Conservation (phyloP, 495 filamentous ascomycete genomes). For the Penicillium paradoxum region DNA sequence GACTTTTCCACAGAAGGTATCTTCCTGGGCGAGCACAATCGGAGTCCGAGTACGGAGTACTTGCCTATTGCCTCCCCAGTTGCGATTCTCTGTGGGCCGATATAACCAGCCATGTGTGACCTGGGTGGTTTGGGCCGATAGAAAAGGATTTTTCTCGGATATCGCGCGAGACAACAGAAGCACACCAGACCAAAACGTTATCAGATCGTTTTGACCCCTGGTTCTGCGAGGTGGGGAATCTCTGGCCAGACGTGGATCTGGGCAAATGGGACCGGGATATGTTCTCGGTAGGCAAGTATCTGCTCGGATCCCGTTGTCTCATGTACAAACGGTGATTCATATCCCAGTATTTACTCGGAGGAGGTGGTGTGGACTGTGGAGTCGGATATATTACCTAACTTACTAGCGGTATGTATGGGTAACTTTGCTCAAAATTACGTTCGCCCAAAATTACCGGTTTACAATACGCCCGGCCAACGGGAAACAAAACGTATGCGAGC, state of each 20-base stretch:
- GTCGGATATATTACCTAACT: not conserved
- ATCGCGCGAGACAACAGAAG: not conserved
- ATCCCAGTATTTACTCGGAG: not conserved
- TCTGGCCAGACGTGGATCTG: not conserved
- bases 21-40: not conserved
- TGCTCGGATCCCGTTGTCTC: not conserved
- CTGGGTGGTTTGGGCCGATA: not conserved
- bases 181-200: not conserved
- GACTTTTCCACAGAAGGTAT: not conserved
- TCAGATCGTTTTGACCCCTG: conserved; percentile 4
- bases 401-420: not conserved
- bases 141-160: not conserved
- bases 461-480: not conserved
- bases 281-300: not conserved
- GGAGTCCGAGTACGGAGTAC: not conserved
- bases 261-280: not conserved
- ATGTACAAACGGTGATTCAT: not conserved
- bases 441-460: not conserved
- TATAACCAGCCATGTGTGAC: not conserved
- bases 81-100: not conserved
- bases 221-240: not conserved
- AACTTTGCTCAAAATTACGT: not conserved
- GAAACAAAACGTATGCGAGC: not conserved
- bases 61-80: not conserved
- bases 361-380: not conserved